Base-by-base conservation (phyloP, 106 monocot species). In the Dendrobium chrysotoxum region DNA sequence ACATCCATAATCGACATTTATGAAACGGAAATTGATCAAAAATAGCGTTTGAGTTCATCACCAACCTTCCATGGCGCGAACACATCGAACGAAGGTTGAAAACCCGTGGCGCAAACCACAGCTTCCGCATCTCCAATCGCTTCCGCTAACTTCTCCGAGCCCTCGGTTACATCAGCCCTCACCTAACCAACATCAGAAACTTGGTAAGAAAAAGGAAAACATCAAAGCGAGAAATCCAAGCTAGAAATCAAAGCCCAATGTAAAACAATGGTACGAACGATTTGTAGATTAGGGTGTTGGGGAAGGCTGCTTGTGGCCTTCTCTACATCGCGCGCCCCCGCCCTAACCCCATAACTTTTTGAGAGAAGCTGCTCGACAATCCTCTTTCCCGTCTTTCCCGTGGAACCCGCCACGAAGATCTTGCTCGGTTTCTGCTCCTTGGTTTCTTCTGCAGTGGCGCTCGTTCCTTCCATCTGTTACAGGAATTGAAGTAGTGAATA, bases 31-130 rank as follows among this genome's bases (percentile, higher is more conserved):
- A 38, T 18, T 2, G 4, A 53, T 50, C 11, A 71, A 45, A 78
- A 35, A 53, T 47, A 20, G 44, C 17, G n/a, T 16, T 28, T 75
- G 16, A 42, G 20, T 75, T 44, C 21, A 41, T 35, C 9, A 82
- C 71, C 30, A 41, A 93, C 93, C 89, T 94, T 94, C 94, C 94
- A 94, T 3, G 94, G 94, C 10, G 94, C 91, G 66, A 94, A 91
- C 20, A 90, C 35, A 81, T 94, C 94, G 78, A 75, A 88, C 0
- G 94, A 94, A 18, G 71, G 84, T 1, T 86, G 80, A 55, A 88
- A 91, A 26, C 88, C 94, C 25, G 94, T 94, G 18, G 91, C 86
- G 41, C 94, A 94, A 42, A 94, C 72, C 25, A 94, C 91, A 11
- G 86, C 94, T 40, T 94, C 91, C 13, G 88, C 86, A 74, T 85